A percentile compares a stretch with the other conserved stretches of the same genome.
Conservation (phyloP, 176 grass and related monocot genomes). For the Tuctoria greenei region DNA sequence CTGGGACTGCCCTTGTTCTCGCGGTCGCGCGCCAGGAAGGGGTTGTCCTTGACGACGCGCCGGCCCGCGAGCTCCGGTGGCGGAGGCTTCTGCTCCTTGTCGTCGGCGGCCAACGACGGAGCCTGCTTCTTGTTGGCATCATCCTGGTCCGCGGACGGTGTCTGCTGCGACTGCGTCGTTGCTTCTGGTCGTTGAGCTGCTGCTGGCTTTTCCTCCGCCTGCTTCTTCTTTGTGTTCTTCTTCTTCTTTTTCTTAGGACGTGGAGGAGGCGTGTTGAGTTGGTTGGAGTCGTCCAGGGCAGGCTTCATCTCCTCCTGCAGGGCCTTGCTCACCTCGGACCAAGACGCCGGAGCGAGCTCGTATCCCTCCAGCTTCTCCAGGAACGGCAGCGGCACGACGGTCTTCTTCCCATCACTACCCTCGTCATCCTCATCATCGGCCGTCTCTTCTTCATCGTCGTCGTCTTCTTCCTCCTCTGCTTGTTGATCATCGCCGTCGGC, state of each 20-base stretch:
- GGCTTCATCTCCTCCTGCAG: conserved; percentile 92
- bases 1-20: conserved; percentile 32
- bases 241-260: conserved; percentile 51
- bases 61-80: conserved; percentile 55
- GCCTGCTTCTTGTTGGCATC: too few relatives aligned
- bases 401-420: conserved; percentile 44
- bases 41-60: conserved; percentile 70
- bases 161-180: too few relatives aligned
- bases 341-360: conserved; percentile 66
- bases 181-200: not conserved
- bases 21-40: conserved; percentile 76
- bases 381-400: conserved; percentile 57
- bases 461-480: not conserved
- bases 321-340: conserved; percentile 94
- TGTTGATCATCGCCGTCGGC: not conserved
- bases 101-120: not conserved
- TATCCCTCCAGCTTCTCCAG: conserved; percentile 87
- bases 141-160: too few relatives aligned
- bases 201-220: not conserved
- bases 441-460: not conserved
- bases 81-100: conserved; percentile 4
- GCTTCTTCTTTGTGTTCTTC: conserved; percentile 31
- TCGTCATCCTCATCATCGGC: not conserved
- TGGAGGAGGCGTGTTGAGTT: not conserved
- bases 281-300: conserved; percentile 36